Evolutionary conservation across 257 asterid genomes (phyloP).

Genomic region (Coffea canephora): DNA sequence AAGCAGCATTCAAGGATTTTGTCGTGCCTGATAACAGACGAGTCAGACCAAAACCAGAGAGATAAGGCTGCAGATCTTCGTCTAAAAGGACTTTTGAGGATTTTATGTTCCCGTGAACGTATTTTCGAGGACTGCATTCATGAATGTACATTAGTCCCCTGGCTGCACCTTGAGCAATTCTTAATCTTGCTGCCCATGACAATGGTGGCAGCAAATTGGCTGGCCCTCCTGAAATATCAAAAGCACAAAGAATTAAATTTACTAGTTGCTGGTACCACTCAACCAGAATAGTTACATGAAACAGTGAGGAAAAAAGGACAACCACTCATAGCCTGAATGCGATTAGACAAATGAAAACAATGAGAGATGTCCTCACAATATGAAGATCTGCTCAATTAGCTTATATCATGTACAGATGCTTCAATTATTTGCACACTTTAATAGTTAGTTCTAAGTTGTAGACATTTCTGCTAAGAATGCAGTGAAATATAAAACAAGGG

Average conservation of each 20-base stretch:
- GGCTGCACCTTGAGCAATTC: slow-evolving; percentile 69
- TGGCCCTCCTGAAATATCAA: slow-evolving; percentile 53
- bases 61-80: slow-evolving; percentile 67
- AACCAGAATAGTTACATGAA: too few species aligned
- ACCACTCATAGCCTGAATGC: too few species aligned
- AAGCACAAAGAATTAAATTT: slow-evolving; percentile 5
- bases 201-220: slow-evolving; percentile 54
- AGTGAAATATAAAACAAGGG: too few species aligned
- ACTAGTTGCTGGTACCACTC: background rate
- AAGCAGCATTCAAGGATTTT: slow-evolving; percentile 36
- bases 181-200: slow-evolving; percentile 66
- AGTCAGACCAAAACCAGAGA: slow-evolving; percentile 76
- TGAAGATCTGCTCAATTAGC: background rate
- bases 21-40: slow-evolving; percentile 55
- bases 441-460: background rate
- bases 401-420: background rate
- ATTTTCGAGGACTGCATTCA: slow-evolving; percentile 73
- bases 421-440: background rate
- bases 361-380: background rate
- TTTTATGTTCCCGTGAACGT: slow-evolving; percentile 72
- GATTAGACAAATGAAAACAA: background rate
- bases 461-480: too few species aligned
- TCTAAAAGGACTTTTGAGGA: slow-evolving; percentile 85
- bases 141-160: slow-evolving; percentile 72
- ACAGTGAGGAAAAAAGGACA: too few species aligned